phyloP scores from a whole-genome alignment of 2,329 filamentous ascomycete genomes.

The Clonostachys byssicola region DNA sequence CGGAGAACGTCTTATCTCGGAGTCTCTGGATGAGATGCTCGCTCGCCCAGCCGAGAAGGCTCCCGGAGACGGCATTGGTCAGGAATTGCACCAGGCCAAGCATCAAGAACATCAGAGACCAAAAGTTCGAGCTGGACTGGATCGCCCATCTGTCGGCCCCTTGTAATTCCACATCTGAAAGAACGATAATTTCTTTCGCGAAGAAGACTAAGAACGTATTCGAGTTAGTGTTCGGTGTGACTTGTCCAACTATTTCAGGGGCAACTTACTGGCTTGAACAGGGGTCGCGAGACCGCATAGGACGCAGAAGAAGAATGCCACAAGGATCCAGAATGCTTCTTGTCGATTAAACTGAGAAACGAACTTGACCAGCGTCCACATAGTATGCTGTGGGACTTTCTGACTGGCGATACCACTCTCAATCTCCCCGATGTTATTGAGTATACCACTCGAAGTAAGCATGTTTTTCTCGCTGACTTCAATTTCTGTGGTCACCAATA shows the following conservation, averaged over 20 bases:
- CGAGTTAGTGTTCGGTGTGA: too few species aligned
- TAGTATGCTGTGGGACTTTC: conserved; percentile 47
- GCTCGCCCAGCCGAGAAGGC: conserved; percentile 81
- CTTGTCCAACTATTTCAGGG: too few species aligned
- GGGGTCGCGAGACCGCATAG: conserved; percentile 82
- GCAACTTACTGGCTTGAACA: conserved; percentile 28
- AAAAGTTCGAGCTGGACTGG: conserved; percentile 75
- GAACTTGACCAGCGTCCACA: conserved; percentile 75
- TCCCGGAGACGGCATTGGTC: conserved; percentile 63
- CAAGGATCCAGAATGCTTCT: conserved; percentile 69
- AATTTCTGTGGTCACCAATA: too few species aligned
- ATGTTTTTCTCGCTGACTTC: conserved; percentile 18
- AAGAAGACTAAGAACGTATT: conserved; percentile 69
- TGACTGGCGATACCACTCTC: too few species aligned
- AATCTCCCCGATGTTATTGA: too few species aligned
- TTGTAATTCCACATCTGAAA: conserved; percentile 43
- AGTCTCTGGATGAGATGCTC: conserved; percentile 81
- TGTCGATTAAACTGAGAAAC: conserved; percentile 74
- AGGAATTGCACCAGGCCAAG: conserved; percentile 71
- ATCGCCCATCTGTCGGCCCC: conserved; percentile 33
- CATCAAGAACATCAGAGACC: conserved; percentile 86
- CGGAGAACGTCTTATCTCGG: conserved; percentile 76
- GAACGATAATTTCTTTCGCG: conserved; percentile 76
- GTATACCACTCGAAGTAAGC: too few species aligned
- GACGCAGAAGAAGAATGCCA: conserved; percentile 69